Percentiles rank a stretch among this genome's conserved stretches.
These are phyloP conservation scores for Penicillium waksmanii DNA, from an alignment of 495 filamentous ascomycete genomes.

Conservation along the genomic window DNA sequence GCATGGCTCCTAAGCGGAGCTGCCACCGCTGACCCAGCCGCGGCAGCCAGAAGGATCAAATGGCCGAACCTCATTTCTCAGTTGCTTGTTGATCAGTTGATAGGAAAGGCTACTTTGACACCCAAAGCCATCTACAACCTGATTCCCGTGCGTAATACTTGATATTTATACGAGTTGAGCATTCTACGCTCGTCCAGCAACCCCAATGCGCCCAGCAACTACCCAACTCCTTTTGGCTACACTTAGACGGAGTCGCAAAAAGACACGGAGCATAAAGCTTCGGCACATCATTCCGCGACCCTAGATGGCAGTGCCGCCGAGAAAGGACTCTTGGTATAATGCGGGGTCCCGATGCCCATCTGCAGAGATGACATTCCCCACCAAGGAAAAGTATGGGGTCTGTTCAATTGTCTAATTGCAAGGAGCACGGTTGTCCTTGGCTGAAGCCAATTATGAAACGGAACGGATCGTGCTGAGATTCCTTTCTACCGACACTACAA, in stretches of 20 bases:
- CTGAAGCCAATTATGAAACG: neutral
- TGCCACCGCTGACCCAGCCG: slow-evolving; percentile 32
- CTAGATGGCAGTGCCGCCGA: neutral
- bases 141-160: neutral
- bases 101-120: no score
- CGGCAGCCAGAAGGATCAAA: slow-evolving; percentile 28
- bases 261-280: slow-evolving; percentile 18
- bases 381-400: neutral
- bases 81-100: neutral
- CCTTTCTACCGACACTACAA: neutral
- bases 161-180: neutral
- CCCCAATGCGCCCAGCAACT: neutral
- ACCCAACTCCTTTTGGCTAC: neutral
- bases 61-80: slow-evolving; percentile 32
- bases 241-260: slow-evolving; percentile 15
- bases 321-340: slow-evolving; percentile 1
- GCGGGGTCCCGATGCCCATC: neutral
- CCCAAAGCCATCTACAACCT: no score
- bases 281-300: neutral
- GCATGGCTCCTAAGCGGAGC: slow-evolving; percentile 25
- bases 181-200: neutral
- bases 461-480: neutral
- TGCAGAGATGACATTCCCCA: neutral
- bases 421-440: neutral
- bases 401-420: neutral